Evolutionary conservation across 192 early-diverging fungal species (phyloP).

Genomic region (Coemansia sp.): DNA sequence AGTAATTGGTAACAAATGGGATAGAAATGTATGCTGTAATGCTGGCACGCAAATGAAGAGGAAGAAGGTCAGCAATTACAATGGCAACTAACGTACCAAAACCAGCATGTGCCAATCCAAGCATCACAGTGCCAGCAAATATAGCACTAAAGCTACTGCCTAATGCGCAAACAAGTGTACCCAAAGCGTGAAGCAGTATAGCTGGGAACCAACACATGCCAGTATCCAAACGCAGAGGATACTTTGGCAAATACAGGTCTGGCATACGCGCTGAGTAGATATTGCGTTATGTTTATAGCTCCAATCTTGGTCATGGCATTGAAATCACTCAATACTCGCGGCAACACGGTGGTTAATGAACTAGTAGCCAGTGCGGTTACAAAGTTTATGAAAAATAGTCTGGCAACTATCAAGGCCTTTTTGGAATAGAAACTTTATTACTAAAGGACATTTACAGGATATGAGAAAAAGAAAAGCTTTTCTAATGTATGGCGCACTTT

Average conservation of each 20-base stretch:
- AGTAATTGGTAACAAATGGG: constrained; percentile 47
- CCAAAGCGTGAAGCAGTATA: constrained; percentile 32
- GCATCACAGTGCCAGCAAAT: constrained; percentile 47
- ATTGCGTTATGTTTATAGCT: constrained; percentile 30
- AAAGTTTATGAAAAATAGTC: constrained; percentile 52
- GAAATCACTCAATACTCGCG: constrained; percentile 41
- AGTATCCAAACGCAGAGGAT: constrained; percentile 35
- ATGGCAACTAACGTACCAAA: constrained; percentile 46
- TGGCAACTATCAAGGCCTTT: constrained; percentile 28
- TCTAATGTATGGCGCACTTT: too few species aligned
- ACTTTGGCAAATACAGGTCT: constrained; percentile 42
- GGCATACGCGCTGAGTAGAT: constrained; percentile 30
- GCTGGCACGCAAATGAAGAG: constrained; percentile 36
- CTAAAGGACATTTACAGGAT: too few species aligned
- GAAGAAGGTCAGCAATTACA: constrained; percentile 39
- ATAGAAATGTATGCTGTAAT: constrained; percentile 37
- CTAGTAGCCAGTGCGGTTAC: constrained; percentile 33
- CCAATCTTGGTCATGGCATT: constrained; percentile 41
- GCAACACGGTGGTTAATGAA: constrained; percentile 33
- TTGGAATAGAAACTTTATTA: too few species aligned
- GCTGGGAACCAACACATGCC: constrained; percentile 22
- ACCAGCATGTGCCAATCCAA: constrained; percentile 37
- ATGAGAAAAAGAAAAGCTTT: too few species aligned
- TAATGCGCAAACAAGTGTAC: constrained; percentile 29
- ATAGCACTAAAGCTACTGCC: constrained; percentile 31